Evolutionary conservation across 2,329 filamentous ascomycete genomes (phyloP), one percentile per base, ranked within the genome.

Genomic region (Clarireedia paspali): DNA sequence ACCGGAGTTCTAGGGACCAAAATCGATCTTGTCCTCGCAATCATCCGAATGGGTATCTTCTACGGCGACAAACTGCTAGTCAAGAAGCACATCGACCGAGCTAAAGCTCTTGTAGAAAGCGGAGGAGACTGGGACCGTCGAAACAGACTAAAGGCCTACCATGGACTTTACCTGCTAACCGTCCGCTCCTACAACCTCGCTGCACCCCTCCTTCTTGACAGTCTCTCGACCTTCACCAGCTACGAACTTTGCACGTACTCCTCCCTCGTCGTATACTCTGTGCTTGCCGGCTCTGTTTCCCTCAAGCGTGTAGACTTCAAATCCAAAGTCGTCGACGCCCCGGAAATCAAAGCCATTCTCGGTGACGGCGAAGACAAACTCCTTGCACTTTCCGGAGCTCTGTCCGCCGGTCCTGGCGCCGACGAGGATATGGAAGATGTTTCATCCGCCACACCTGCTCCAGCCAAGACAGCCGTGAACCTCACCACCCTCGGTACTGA

Each of bases 161-260:
- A 95, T 71, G 94, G 94, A 60, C 80, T 99, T 55, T 88, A 97
- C 70, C 82, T 96, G 57, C 85, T 99, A 64, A 97, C 92, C 24
- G 83, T 94, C 63, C 91, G 94, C 65, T 91, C 91, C 59, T 91
- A 97, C 78, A 89, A 85, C 71, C 78, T 89, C 57, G 91, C 91
- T 42, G 94, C 94, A 2, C 92, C 94, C 42, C 82, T 96, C 10
- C 86, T 99, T 50, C 89, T 99, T 68, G 94, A 99, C 78, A 96
- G 90, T 69, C 80, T 99, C 63, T 96, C 92, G 27, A 99, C 94
- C 23, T 99, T 99, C 73, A 99, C 94, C 60, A 96, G 91, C 72
- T 96, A 96, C 76, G 94, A 99, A 74, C 84, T 99, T 50, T 99
- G 94, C 84, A 92, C 87, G 63, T 99, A 99, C 77, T 96, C 91